Base-by-base conservation (phyloP, 495 filamentous ascomycete species). In the Xylaria intraflava region DNA sequence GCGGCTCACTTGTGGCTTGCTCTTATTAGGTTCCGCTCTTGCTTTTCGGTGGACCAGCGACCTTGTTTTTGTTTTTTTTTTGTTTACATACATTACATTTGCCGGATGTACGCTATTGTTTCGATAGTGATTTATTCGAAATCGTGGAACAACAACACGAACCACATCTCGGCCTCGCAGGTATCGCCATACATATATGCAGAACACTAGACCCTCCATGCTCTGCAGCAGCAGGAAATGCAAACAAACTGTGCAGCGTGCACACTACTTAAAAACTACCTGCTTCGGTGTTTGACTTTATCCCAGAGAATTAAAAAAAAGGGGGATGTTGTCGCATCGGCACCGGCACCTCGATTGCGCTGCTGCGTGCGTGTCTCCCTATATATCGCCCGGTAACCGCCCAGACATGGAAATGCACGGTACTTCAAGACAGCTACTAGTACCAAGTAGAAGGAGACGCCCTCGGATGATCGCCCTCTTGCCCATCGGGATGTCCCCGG, bases 401-500 rank as follows among this genome's bases (percentile, higher is more conserved):
- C 38, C 30, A 41, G 41, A 40, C 48, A 60, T 53, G 53, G 60
- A 64, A 62, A 60, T 54, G 58, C 36, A 52, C 58, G n/a, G n/a
- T n/a, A n/a, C n/a, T n/a, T n/a, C n/a, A n/a, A n/a, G n/a, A n/a
- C n/a, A n/a, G n/a, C n/a, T n/a, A n/a, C n/a, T n/a, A n/a, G n/a
- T n/a, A n/a, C n/a, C n/a, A n/a, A n/a, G n/a, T n/a, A n/a, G n/a
- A n/a, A n/a, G n/a, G n/a, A n/a, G n/a, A n/a, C n/a, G n/a, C n/a
- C n/a, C n/a, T n/a, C n/a, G n/a, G n/a, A n/a, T n/a, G n/a, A 64
- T 62, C 64, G 57, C 56, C 57, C 60, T 64, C 62, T 56, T 53
- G 55, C 58, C 59, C 59, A 60, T 64, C 61, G 64, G 64, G 63
- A 65, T 59, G 60, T 61, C 57, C 57, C 57, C 58, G 56, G 57